phyloP scores from a whole-genome alignment of 805 yeast genomes.

The Debaryomyces tyrocola region DNA sequence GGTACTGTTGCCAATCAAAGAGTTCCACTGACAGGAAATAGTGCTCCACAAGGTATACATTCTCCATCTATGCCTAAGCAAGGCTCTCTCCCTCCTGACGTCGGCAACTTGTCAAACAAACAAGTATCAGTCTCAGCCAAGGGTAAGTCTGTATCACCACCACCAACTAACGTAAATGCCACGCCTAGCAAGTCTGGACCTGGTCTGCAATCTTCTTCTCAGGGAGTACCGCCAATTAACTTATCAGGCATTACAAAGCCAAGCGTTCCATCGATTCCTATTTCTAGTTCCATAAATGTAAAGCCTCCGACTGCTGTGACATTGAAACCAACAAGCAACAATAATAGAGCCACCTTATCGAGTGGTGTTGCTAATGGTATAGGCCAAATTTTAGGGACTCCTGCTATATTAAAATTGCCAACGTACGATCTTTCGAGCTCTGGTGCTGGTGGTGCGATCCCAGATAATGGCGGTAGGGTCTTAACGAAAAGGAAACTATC shows the following conservation, averaged over 20 bases:
- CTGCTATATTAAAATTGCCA: slow-evolving; percentile 73
- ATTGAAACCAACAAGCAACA: slow-evolving; percentile 52
- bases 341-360: slow-evolving; percentile 70
- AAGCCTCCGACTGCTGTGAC: slow-evolving; percentile 65
- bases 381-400: slow-evolving; percentile 67
- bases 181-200: slow-evolving; percentile 7
- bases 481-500: slow-evolving; percentile 85
- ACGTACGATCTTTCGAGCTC: slow-evolving; percentile 63
- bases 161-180: slow-evolving; percentile 13
- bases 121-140: neutral
- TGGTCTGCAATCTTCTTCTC: slow-evolving; percentile 1
- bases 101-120: slow-evolving; percentile 8
- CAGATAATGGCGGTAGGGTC: slow-evolving; percentile 72
- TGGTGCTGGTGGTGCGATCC: slow-evolving; percentile 28
- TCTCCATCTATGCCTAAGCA: neutral
- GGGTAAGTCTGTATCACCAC: slow-evolving; percentile 20
- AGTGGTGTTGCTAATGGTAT: slow-evolving; percentile 79
- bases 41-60: neutral
- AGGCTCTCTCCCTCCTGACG: neutral
- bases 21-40: neutral
- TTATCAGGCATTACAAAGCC: slow-evolving; percentile 48
- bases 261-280: slow-evolving; percentile 64
- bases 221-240: slow-evolving; percentile 25
- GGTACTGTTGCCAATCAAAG: slow-evolving; percentile 7
- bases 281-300: slow-evolving; percentile 68